Conservation (phyloP, 257 asterid species). For the Marsdenia floribunda region DNA sequence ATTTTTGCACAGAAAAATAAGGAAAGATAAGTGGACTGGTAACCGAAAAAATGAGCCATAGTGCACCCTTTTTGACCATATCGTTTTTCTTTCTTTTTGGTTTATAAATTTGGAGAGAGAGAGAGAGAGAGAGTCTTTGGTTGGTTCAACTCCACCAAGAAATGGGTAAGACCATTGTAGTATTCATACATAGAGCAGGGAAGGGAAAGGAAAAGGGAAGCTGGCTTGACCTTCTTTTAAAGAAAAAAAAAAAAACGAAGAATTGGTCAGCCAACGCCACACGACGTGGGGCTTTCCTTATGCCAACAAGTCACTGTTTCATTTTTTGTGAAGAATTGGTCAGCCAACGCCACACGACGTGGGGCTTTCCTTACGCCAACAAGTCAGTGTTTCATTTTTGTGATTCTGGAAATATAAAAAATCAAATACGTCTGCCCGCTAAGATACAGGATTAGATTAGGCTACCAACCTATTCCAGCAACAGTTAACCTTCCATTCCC, state of each 20-base stretch:
- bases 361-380: slow-evolving; percentile 10
- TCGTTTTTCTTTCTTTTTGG: too few relatives aligned
- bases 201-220: not conserved
- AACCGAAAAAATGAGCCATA: too few relatives aligned
- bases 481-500: slow-evolving; percentile 47
- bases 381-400: not conserved
- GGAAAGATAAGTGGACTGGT: not conserved
- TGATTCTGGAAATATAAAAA: slow-evolving; percentile 5
- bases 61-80: not conserved
- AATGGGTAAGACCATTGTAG: too few relatives aligned
- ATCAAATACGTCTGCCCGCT: slow-evolving; percentile 11
- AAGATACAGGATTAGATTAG: slow-evolving; percentile 40
- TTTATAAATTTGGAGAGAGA: not conserved
- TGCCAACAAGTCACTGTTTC: not conserved
- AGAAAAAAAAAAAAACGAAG: too few relatives aligned
- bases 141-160: slow-evolving; percentile 28
- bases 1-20: too few relatives aligned
- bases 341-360: slow-evolving; percentile 31
- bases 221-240: slow-evolving; percentile 19
- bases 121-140: slow-evolving; percentile 5
- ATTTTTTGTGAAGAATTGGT: slow-evolving; percentile 10
- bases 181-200: too few relatives aligned
- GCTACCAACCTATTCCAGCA: slow-evolving; percentile 53
- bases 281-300: slow-evolving; percentile 19
- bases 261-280: slow-evolving; percentile 31